These are phyloP conservation scores for Curvularia sp. DNA, from an alignment of 2,329 filamentous ascomycete species.

Conservation along the genomic window DNA sequence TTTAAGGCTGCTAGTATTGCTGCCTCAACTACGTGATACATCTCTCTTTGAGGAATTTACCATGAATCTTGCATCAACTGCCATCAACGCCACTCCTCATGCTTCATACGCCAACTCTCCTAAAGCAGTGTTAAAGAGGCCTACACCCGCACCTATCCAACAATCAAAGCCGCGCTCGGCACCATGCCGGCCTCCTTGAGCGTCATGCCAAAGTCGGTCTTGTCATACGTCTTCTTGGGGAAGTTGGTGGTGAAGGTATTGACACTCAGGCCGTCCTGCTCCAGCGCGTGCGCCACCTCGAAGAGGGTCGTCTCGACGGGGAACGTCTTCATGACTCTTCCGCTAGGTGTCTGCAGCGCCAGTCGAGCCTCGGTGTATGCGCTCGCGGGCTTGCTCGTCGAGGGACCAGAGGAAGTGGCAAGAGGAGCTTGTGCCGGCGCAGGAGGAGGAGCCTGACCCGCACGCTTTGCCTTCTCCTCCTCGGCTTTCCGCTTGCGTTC, in stretches of 20 bases:
- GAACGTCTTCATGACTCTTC: conserved; percentile 85
- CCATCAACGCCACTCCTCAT: conserved; percentile 3
- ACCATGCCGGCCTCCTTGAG: conserved; percentile 90
- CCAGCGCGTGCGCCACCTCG: conserved; percentile 81
- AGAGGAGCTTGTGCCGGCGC: conserved; percentile 57
- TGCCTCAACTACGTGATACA: background rate
- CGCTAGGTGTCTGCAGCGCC: conserved; percentile 76
- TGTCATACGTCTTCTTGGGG: conserved; percentile 78
- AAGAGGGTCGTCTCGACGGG: conserved; percentile 90
- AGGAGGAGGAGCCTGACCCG: conserved; percentile 67
- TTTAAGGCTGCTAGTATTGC: background rate
- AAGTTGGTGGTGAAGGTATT: conserved; percentile 85
- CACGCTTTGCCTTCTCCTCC: conserved; percentile 81
- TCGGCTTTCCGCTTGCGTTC: conserved; percentile 86
- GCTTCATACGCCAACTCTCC: background rate
- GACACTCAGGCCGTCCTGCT: conserved; percentile 74
- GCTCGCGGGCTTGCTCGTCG: conserved; percentile 67
- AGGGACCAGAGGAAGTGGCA: conserved; percentile 56
- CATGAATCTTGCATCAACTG: background rate
- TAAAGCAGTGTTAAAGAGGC: background rate
- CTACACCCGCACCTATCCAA: conserved; percentile 52
- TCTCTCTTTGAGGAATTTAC: conserved; percentile 10
- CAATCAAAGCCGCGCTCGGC: conserved; percentile 87
- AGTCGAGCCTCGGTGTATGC: conserved; percentile 82
- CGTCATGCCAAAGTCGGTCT: conserved; percentile 82